phyloP scores from a whole-genome alignment of 352 stramenopile species.

The Albugo laibachii region DNA sequence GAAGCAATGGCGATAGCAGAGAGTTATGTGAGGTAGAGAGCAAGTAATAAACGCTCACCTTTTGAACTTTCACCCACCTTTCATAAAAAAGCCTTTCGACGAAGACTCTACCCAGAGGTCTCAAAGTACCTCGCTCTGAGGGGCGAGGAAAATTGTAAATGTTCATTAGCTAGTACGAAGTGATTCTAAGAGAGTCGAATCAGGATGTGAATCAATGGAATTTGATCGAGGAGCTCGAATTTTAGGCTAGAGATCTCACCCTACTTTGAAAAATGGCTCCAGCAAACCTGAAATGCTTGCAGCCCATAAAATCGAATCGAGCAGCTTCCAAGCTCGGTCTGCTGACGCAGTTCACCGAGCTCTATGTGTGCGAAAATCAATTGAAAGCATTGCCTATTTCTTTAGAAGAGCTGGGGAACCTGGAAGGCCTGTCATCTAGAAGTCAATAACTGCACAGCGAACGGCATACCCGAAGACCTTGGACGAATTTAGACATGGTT shows the following conservation, averaged over 20 bases:
- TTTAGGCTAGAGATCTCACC: slow-evolving; percentile 57
- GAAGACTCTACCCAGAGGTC: no score
- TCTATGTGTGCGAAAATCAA: slow-evolving; percentile 71
- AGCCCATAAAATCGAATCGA: slow-evolving; percentile 60
- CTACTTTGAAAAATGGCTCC: slow-evolving; percentile 29
- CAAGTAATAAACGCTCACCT: no score
- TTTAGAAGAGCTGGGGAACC: slow-evolving; percentile 28
- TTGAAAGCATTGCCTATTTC: slow-evolving; percentile 23
- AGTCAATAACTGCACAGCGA: slow-evolving; percentile 53
- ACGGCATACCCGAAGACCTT: slow-evolving; percentile 34
- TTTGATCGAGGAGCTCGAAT: slow-evolving; percentile 54
- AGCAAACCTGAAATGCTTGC: slow-evolving; percentile 45
- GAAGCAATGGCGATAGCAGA: slow-evolving; percentile 48
- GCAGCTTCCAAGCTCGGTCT: slow-evolving; percentile 12
- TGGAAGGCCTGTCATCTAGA: slow-evolving; percentile 76
- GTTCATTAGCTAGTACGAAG: slow-evolving; percentile 12
- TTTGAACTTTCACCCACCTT: no score
- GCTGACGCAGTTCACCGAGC: slow-evolving; percentile 36
- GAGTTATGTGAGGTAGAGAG: slow-evolving; percentile 7
- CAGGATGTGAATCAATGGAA: slow-evolving; percentile 42
- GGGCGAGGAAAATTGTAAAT: slow-evolving; percentile 4
- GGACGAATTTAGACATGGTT: slow-evolving; percentile 20
- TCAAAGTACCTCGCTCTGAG: neutral
- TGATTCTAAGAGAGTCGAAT: slow-evolving; percentile 48
- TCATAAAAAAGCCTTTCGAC: no score